These are phyloP conservation scores for Suhomyces sp. DNA, from an alignment of 805 yeast genomes.

Conservation along the genomic window DNA sequence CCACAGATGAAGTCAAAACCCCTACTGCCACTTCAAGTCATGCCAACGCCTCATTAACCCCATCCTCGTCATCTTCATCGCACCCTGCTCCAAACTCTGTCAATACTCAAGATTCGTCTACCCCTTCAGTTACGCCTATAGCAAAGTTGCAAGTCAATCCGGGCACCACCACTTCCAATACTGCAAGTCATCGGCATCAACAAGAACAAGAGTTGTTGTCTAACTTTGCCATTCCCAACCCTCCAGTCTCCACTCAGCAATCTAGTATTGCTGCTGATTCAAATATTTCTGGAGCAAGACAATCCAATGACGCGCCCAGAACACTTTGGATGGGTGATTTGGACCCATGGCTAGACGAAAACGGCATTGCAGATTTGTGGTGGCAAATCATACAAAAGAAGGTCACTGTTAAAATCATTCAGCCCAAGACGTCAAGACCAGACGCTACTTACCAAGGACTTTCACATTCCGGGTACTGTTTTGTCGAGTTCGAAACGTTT, in stretches of 20 bases:
- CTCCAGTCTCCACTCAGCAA: slow-evolving; percentile 40
- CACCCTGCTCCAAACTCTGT: background rate
- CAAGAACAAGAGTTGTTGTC: slow-evolving; percentile 43
- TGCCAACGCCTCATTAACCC: background rate
- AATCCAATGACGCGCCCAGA: slow-evolving; percentile 48
- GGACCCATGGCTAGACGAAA: slow-evolving; percentile 76
- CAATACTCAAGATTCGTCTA: background rate
- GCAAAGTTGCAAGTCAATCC: slow-evolving; percentile 3
- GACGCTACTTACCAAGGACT: slow-evolving; percentile 22
- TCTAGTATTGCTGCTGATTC: slow-evolving; percentile 29
- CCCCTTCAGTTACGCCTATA: background rate
- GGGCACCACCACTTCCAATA: slow-evolving; percentile 19
- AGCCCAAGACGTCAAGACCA: slow-evolving; percentile 32
- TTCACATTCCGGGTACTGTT: slow-evolving; percentile 63
- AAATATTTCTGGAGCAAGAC: slow-evolving; percentile 7
- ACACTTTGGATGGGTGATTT: slow-evolving; percentile 89
- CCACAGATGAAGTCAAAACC: background rate
- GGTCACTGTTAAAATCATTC: slow-evolving; percentile 67
- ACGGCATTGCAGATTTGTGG: slow-evolving; percentile 47
- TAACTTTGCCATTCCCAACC: slow-evolving; percentile 38
- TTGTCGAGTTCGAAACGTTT: slow-evolving; percentile 67
- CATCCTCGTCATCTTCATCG: slow-evolving; percentile 1
- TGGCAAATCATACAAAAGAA: slow-evolving; percentile 56
- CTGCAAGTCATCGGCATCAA: slow-evolving; percentile 42
- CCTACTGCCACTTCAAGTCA: background rate